Percentiles rank a stretch among this genome's conserved stretches.
Evolutionary conservation across 345 rosid species (phyloP).

Genomic region (Aquilaria yunnanensis): DNA sequence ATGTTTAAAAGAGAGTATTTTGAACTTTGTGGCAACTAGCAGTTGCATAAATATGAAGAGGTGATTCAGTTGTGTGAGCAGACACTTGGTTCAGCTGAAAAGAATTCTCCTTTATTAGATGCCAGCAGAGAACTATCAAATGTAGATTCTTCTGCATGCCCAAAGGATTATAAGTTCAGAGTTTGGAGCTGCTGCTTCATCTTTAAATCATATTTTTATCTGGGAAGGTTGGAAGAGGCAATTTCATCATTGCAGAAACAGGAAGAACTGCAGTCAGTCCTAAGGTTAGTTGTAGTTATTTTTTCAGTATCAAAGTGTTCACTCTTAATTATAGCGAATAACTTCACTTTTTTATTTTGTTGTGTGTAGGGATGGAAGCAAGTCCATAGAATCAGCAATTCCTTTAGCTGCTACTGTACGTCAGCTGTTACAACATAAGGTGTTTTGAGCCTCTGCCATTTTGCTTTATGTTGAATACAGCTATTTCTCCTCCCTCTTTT

Average conservation of each 20-base stretch:
- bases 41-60: conserved; percentile 84
- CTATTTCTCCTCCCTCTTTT: neutral
- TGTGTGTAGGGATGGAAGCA: conserved; percentile 33
- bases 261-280: conserved; percentile 32
- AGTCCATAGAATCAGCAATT: conserved; percentile 43
- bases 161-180: conserved; percentile 38
- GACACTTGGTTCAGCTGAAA: conserved; percentile 67
- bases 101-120: conserved; percentile 36
- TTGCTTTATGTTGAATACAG: no score
- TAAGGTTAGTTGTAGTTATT: conserved; percentile 38
- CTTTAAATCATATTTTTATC: conserved; percentile 67
- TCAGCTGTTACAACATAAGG: conserved; percentile 79
- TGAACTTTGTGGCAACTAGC: conserved; percentile 33
- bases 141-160: conserved; percentile 31
- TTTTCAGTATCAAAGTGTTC: neutral
- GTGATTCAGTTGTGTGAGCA: conserved; percentile 76
- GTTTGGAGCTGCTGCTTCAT: conserved; percentile 62
- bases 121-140: conserved; percentile 21
- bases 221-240: conserved; percentile 94
- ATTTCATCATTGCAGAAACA: conserved; percentile 62
- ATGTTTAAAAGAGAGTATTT: neutral
- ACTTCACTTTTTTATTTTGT: conserved; percentile 10
- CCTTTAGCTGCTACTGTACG: conserved; percentile 57
- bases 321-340: conserved; percentile 10
- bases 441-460: conserved; percentile 15